Evolutionary conservation across 768 basidiomycete genomes (phyloP).

Genomic region (Russula lepida): DNA sequence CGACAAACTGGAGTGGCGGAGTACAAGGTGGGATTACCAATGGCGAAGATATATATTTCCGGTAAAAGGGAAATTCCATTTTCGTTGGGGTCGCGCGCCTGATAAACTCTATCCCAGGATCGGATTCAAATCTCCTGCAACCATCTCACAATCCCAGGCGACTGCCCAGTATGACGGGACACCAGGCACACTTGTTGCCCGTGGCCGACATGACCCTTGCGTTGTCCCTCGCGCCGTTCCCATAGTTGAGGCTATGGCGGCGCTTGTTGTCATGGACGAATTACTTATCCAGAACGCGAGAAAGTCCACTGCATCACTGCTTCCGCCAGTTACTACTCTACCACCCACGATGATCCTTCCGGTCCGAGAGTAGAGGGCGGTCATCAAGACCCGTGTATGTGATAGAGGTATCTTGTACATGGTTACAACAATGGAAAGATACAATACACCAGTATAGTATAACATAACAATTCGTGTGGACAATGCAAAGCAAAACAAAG

Average conservation of each 20-base stretch:
- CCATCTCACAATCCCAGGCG: conserved; percentile 84
- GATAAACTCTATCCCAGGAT: conserved; percentile 40
- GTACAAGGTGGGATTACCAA: conserved; percentile 98
- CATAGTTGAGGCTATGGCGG: conserved; percentile 97
- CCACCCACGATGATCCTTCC: conserved; percentile 77
- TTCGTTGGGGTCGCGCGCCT: not conserved
- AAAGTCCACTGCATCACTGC: conserved; percentile 56
- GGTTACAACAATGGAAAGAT: conserved; percentile 9
- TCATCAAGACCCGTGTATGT: not conserved
- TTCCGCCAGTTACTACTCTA: conserved; percentile 83
- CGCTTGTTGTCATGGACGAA: conserved; percentile 90
- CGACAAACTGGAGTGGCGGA: conserved; percentile 94
- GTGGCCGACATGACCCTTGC: conserved; percentile 94
- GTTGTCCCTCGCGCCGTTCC: conserved; percentile 96
- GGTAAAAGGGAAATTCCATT: conserved; percentile 39
- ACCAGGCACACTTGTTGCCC: conserved; percentile 76
- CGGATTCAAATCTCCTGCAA: conserved; percentile 98
- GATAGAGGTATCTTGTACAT: conserved; percentile 12
- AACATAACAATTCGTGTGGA: not conserved
- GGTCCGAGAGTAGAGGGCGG: not conserved
- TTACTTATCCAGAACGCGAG: conserved; percentile 86
- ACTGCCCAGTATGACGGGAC: conserved; percentile 95
- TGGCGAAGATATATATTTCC: conserved; percentile 95
- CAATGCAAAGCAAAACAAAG: not conserved
- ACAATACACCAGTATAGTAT: conserved; percentile 11